A percentile compares a stretch with the other conserved stretches of the same genome.
Evolutionary conservation across 2,329 filamentous ascomycete genomes (phyloP).

Genomic region (Pseudodiploospora longispora): DNA sequence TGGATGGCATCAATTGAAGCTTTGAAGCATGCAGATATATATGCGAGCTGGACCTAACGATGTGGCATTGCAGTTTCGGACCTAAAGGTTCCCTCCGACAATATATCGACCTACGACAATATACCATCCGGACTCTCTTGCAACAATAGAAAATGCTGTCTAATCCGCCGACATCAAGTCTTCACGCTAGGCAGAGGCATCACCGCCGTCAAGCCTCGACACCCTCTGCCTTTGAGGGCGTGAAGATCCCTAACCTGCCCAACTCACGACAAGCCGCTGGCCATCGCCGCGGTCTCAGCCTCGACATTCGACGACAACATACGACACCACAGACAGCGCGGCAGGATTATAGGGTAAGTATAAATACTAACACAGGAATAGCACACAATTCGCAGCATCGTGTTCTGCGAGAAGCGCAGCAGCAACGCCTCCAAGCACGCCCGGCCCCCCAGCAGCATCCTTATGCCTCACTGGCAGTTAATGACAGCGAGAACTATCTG

Average conservation of each 20-base stretch:
- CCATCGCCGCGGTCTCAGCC: conserved; percentile 77
- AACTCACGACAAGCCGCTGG: conserved; percentile 37
- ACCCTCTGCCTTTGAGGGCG: conserved; percentile 67
- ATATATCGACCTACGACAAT: conserved; percentile 42
- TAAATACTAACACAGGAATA: conserved; percentile 48
- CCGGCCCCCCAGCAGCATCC: conserved; percentile 45
- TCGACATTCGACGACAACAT: conserved; percentile 63
- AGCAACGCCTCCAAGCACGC: conserved; percentile 70
- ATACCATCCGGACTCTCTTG: conserved; percentile 59
- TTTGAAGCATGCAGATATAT: background rate
- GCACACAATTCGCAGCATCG: conserved; percentile 56
- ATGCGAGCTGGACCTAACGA: conserved; percentile 4
- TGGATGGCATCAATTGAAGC: conserved; percentile 11
- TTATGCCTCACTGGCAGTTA: conserved; percentile 23
- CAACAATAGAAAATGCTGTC: conserved; percentile 65
- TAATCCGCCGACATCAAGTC: conserved; percentile 60
- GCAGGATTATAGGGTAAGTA: conserved; percentile 39
- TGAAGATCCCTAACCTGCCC: conserved; percentile 60
- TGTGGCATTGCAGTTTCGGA: conserved; percentile 31
- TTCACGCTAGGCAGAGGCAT: conserved; percentile 49
- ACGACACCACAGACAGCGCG: conserved; percentile 18
- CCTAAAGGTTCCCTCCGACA: conserved; percentile 44
- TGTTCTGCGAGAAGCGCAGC: conserved; percentile 80
- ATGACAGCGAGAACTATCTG: conserved; percentile 46
- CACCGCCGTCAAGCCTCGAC: conserved; percentile 87